Conservation (phyloP, 2,329 filamentous ascomycete species). For the Ophiosphaerella narmari region DNA sequence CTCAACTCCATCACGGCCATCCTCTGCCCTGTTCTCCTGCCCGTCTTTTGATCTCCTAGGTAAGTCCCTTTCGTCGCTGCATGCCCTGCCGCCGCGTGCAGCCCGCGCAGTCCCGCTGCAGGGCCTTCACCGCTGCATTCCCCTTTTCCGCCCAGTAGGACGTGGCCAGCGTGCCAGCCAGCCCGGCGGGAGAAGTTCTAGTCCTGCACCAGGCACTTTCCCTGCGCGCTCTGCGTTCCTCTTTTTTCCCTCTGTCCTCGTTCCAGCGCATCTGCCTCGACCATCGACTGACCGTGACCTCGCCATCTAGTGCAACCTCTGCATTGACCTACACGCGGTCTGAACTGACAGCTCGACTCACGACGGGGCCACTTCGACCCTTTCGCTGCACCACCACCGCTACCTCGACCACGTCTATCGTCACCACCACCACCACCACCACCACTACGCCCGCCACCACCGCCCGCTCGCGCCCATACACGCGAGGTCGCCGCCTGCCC, state of each 20-base stretch:
- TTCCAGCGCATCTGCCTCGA: constrained; percentile 9
- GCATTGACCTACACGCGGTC: constrained; percentile 48
- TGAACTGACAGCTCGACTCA: constrained; percentile 35
- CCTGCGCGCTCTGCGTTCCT: constrained; percentile 25
- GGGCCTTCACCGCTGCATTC: constrained; percentile 37
- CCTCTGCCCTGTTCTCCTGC: constrained; percentile 29
- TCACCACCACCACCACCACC: constrained; percentile 28
- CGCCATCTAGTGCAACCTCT: constrained; percentile 39
- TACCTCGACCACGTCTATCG: constrained; percentile 18
- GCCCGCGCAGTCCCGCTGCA: constrained; percentile 26
- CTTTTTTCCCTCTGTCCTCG: constrained; percentile 2
- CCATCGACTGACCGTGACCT: constrained; percentile 34
- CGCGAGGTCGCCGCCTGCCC: constrained; percentile 32
- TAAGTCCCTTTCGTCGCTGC: constrained; percentile 31
- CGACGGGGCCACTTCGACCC: constrained; percentile 8
- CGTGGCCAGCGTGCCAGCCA: constrained; percentile 38
- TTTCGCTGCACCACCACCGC: constrained; percentile 31
- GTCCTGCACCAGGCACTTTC: constrained; percentile 1
- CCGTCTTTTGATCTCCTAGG: constrained; percentile 31
- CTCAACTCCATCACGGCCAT: constrained; percentile 38
- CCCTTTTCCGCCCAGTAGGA: constrained; percentile 37
- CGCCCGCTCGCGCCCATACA: constrained; percentile 27
- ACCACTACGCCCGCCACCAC: constrained; percentile 20
- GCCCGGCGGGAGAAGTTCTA: constrained; percentile 8
- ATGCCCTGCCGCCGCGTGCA: constrained; percentile 19